Conservation (phyloP, 2,329 filamentous ascomycete species). For the Pyrenophora graminea region DNA sequence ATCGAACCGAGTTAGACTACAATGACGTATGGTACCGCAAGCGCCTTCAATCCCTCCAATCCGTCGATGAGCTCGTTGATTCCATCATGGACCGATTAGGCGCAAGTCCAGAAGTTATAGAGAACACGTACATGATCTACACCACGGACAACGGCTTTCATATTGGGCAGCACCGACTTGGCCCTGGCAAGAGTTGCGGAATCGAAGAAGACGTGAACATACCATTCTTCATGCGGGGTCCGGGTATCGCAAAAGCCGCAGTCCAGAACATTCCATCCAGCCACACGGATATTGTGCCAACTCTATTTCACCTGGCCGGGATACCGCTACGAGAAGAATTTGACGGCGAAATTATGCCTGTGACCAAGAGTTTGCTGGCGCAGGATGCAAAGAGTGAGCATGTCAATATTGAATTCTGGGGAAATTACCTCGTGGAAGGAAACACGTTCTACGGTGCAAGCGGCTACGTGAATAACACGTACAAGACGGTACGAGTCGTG, state of each 20-base stretch:
- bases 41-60: slow-evolving; percentile 56
- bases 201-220: slow-evolving; percentile 51
- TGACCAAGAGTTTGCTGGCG: slow-evolving; percentile 20
- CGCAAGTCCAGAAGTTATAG: slow-evolving; percentile 45
- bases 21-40: slow-evolving; percentile 59
- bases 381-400: slow-evolving; percentile 38
- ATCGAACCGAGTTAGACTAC: slow-evolving; percentile 54
- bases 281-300: slow-evolving; percentile 50
- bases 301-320: slow-evolving; percentile 43
- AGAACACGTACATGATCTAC: slow-evolving; percentile 54
- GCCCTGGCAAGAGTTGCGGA: slow-evolving; percentile 47
- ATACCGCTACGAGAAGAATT: slow-evolving; percentile 40
- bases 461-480: slow-evolving; percentile 56
- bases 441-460: slow-evolving; percentile 14
- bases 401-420: slow-evolving; percentile 51
- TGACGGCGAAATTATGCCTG: slow-evolving; percentile 45
- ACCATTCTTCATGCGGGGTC: slow-evolving; percentile 48
- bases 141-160: slow-evolving; percentile 50
- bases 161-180: slow-evolving; percentile 48
- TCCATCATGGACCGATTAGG: slow-evolving; percentile 51
- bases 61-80: slow-evolving; percentile 60
- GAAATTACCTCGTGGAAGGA: slow-evolving; percentile 35
- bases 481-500: slow-evolving; percentile 63
- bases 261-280: slow-evolving; percentile 33
- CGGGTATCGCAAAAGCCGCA: slow-evolving; percentile 36